Percentiles rank a stretch among this genome's conserved stretches.
These are phyloP conservation scores for Neurospora sp. DNA, from an alignment of 495 filamentous ascomycete genomes.

Conservation along the genomic window DNA sequence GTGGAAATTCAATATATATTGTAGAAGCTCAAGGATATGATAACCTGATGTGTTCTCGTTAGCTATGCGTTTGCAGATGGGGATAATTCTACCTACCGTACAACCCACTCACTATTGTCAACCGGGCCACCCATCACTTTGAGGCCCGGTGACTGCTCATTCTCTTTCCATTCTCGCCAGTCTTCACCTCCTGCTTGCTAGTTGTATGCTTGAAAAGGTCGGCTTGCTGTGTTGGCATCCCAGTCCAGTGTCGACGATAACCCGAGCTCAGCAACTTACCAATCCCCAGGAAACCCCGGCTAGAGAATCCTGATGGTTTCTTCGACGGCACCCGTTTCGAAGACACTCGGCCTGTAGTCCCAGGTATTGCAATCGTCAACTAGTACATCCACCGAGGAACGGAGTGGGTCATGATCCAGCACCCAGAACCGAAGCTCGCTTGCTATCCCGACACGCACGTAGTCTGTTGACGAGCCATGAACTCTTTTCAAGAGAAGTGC, in stretches of 20 bases:
- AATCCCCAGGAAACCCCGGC: background rate
- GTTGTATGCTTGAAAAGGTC: background rate
- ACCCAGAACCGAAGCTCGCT: no score
- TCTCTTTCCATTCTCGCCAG: background rate
- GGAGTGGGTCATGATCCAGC: no score
- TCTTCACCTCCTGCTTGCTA: background rate
- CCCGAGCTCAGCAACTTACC: background rate
- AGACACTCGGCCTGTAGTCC: background rate
- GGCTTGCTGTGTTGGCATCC: background rate
- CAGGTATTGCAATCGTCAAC: accelerated
- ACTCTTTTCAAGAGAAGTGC: background rate
- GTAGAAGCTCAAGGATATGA: no score
- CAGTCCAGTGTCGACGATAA: background rate
- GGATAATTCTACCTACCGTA: background rate
- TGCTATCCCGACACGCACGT: background rate
- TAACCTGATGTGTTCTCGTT: background rate
- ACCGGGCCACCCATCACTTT: background rate
- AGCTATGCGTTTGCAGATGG: background rate
- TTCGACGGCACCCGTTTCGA: background rate
- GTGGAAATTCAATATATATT: no score
- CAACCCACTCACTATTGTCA: background rate
- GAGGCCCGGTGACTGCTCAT: background rate
- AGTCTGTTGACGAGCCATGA: background rate
- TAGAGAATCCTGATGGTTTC: background rate
- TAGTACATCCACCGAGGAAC: accelerated